These are phyloP conservation scores for Entoloma clypeatum DNA, from an alignment of 1,284 basidiomycete species.

Conservation along the genomic window DNA sequence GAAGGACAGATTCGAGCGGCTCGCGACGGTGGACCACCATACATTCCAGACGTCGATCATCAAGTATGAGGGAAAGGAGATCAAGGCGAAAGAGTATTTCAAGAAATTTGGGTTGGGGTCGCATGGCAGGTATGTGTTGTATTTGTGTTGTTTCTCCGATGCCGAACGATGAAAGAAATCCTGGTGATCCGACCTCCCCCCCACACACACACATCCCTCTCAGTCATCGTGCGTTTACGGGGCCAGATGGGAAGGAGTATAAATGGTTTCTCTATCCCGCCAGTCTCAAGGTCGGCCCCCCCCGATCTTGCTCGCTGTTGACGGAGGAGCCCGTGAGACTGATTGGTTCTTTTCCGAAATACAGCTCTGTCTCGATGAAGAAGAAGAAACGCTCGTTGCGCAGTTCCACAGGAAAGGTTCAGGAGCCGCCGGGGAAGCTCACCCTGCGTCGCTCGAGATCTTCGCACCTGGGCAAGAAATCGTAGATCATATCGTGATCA, in stretches of 20 bases:
- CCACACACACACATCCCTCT: too few species aligned
- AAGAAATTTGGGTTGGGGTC: neutral
- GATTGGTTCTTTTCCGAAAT: too few species aligned
- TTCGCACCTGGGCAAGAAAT: conserved; percentile 2
- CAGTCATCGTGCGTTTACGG: too few species aligned
- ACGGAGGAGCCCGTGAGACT: too few species aligned
- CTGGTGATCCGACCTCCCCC: too few species aligned
- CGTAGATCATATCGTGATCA: conserved; percentile 6
- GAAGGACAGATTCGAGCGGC: too few species aligned
- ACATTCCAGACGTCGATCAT: neutral
- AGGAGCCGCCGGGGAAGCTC: too few species aligned
- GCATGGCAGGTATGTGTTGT: neutral
- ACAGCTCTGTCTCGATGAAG: neutral
- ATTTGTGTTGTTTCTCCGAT: neutral
- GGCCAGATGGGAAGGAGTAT: too few species aligned
- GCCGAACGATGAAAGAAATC: too few species aligned
- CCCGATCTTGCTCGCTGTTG: too few species aligned
- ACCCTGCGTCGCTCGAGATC: conserved; percentile 23
- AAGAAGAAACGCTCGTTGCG: conserved; percentile 21
- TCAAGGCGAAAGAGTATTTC: conserved; percentile 1
- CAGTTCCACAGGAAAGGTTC: conserved; percentile 36
- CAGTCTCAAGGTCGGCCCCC: too few species aligned
- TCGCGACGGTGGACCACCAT: conserved; percentile 2
- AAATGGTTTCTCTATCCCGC: too few species aligned
- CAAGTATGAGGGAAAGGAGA: neutral